phyloP scores from a whole-genome alignment of 495 filamentous ascomycete species.

The Geoglossum glabrum region DNA sequence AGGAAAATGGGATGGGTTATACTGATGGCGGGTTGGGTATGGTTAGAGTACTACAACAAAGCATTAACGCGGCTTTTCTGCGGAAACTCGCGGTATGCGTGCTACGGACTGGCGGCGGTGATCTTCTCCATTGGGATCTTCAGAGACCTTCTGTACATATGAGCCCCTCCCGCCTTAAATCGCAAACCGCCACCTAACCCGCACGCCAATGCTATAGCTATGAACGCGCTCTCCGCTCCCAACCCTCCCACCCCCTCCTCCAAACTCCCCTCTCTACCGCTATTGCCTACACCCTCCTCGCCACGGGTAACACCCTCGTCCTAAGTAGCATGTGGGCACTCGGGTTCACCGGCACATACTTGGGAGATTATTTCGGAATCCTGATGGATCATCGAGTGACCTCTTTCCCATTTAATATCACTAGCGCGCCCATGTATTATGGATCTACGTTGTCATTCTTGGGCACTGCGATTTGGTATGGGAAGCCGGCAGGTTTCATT shows the following conservation, averaged over 20 bases:
- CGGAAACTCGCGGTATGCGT: conserved; percentile 58
- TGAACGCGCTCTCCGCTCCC: conserved; percentile 52
- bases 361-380: conserved; percentile 97
- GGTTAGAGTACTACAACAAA: conserved; percentile 76
- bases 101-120: conserved; percentile 69
- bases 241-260: conserved; percentile 53
- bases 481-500: conserved; percentile 70
- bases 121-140: conserved; percentile 86
- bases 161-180: conserved; percentile 10
- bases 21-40: background rate
- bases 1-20: background rate
- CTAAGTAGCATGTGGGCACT: conserved; percentile 75
- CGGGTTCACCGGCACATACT: conserved; percentile 90
- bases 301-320: conserved; percentile 64
- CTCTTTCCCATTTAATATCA: conserved; percentile 88
- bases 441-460: conserved; percentile 83
- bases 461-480: conserved; percentile 70
- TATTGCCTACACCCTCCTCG: conserved; percentile 48
- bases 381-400: conserved; percentile 89
- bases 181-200: background rate
- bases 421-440: conserved; percentile 88
- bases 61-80: conserved; percentile 72
- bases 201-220: conserved; percentile 20
- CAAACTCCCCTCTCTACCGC: conserved; percentile 27
- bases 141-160: conserved; percentile 45